Evolutionary conservation across 1,139 yeast genomes (phyloP), one percentile per base, ranked within the genome.

Genomic region (Kodamaea sp.): DNA sequence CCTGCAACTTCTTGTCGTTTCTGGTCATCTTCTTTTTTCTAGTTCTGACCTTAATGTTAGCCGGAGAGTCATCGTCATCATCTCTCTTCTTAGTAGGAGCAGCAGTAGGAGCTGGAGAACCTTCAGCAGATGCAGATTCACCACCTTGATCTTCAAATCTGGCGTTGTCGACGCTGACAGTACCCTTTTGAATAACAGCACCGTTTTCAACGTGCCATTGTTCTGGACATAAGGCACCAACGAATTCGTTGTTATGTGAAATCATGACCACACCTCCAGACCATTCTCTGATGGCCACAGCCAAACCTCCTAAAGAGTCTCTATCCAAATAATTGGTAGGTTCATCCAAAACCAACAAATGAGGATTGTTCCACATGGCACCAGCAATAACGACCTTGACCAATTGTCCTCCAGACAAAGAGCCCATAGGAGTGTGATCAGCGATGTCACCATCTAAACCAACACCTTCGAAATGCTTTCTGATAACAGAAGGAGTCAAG

Each of bases 281-380:
- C 97, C 97, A 92, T 61, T 89, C 97, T 65, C 97, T 82, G 56
- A 92, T 92, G 35, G 98, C 98, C 51, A 90, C 80, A 13, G 98
- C 97, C 49, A 92, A 75, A 31, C 97, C 98, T 57, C 98, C 98
- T 44, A 92, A 73, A 18, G 97, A 90, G 60, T 92, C 98, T 71
- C 98, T 82, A 66, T 92, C 98, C 67, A 92, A 76, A 74, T 92
- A 92, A 69, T 92, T 92, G 55, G 98, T 92, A 59, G 98, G 98
- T 77, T 92, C 98, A 66, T 92, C 98, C 47, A 92, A 76, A 26
- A 92, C 98, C 46, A 92, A 78, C 66, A 92, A 77, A 66, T 92
- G 98, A n/a, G 98, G 98, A 59, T 92, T 92, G 67, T 92, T 90
- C 98, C 98, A 92, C 95, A 92, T 92, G 47, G 97, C 97, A 65